A percentile compares a stretch with the other conserved stretches of the same genome.
phyloP scores from a whole-genome alignment of 371 early-diverging fungal species.

The Sporodiniella umbellata region DNA sequence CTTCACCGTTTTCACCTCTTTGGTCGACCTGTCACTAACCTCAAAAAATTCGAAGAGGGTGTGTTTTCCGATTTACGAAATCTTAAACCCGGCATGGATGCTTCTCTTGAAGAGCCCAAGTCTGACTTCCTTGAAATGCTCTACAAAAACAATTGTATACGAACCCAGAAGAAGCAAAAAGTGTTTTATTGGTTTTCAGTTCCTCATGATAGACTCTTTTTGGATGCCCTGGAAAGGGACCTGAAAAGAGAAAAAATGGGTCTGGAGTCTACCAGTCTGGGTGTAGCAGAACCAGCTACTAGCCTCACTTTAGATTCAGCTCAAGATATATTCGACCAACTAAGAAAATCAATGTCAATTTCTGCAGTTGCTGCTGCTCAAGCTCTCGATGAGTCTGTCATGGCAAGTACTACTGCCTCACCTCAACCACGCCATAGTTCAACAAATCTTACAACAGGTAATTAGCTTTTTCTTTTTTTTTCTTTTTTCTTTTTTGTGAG shows the following conservation, averaged over 20 bases:
- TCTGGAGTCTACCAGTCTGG: conserved; percentile 74
- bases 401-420: conserved; percentile 3
- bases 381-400: conserved; percentile 18
- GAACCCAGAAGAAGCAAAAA: conserved; percentile 99
- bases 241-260: conserved; percentile 90
- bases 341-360: conserved; percentile 40
- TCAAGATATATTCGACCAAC: conserved; percentile 57
- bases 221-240: conserved; percentile 98
- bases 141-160: conserved; percentile 97
- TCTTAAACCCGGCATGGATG: conserved; percentile 97
- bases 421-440: neutral
- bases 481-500: neutral
- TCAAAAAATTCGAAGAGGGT: conserved; percentile 99
- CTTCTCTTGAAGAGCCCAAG: conserved; percentile 95
- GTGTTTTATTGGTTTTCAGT: conserved; percentile 99
- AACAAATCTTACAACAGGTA: conserved; percentile 15
- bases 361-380: conserved; percentile 33
- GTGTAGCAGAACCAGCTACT: conserved; percentile 57
- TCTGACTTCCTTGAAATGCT: conserved; percentile 97
- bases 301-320: conserved; percentile 56
- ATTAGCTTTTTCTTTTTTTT: conserved; percentile 7
- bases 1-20: conserved; percentile 92
- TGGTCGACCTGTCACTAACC: conserved; percentile 84
- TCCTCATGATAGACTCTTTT: conserved; percentile 93
- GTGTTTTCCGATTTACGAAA: conserved; percentile 97